Conservation (phyloP, 2,329 filamentous ascomycete species). For the Colletotrichum eleusines region DNA sequence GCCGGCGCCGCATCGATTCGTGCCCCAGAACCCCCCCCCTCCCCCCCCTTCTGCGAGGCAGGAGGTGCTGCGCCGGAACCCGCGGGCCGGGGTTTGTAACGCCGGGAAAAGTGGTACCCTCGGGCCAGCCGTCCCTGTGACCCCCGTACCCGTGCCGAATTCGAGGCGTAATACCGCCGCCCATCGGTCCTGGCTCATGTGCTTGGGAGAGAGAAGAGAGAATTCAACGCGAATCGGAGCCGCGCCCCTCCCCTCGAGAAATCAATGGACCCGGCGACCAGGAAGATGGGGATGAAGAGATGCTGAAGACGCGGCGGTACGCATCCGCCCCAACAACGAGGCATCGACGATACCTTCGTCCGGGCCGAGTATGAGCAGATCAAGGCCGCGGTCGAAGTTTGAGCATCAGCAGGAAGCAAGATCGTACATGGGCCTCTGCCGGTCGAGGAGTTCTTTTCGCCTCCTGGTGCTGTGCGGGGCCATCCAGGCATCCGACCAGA, state of each 20-base stretch:
- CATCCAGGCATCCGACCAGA: no score
- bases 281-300: slow-evolving; percentile 69
- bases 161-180: background rate
- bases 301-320: slow-evolving; percentile 73
- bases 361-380: slow-evolving; percentile 71
- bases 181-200: background rate
- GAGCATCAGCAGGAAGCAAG: slow-evolving; percentile 78
- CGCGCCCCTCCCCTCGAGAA: no score
- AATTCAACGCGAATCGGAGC: background rate
- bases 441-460: slow-evolving; percentile 70
- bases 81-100: background rate
- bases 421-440: slow-evolving; percentile 77
- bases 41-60: background rate
- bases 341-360: slow-evolving; percentile 65
- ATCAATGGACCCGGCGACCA: slow-evolving; percentile 80
- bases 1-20: background rate
- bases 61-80: background rate
- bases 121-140: background rate
- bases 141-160: background rate
- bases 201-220: background rate
- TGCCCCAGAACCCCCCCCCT: no score
- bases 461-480: slow-evolving; percentile 77
- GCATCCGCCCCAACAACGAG: slow-evolving; percentile 78
- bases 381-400: slow-evolving; percentile 69
- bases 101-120: background rate